Evolutionary conservation across 2,329 filamentous ascomycete species (phyloP).

Genomic region (Penicillium thymicola): DNA sequence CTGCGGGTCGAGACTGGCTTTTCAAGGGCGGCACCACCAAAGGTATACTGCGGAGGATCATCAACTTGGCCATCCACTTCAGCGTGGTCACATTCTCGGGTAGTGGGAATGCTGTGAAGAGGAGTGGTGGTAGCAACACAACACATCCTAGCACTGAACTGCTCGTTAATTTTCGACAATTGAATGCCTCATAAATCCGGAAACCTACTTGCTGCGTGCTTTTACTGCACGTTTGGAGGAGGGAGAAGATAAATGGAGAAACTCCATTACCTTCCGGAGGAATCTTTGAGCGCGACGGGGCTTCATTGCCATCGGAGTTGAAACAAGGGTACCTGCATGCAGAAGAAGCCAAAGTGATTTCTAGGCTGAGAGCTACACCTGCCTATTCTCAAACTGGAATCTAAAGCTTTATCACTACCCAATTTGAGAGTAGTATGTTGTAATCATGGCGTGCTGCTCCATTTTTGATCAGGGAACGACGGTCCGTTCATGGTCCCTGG

Average conservation of each 20-base stretch:
- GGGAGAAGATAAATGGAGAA: slow-evolving; percentile 4
- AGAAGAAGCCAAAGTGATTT: neutral
- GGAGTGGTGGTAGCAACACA: neutral
- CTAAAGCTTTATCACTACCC: neutral
- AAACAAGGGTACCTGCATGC: neutral
- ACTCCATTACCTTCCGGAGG: slow-evolving; percentile 7
- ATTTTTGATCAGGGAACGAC: neutral
- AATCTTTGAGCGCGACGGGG: neutral
- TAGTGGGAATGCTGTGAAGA: neutral
- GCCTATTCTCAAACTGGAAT: neutral
- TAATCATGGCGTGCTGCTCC: slow-evolving; percentile 2
- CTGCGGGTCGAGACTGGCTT: neutral
- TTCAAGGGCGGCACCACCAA: neutral
- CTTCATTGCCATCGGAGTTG: neutral
- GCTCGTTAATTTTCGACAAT: neutral
- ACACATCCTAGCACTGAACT: neutral
- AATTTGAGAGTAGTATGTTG: neutral
- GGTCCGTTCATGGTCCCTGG: neutral
- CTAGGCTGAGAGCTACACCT: neutral
- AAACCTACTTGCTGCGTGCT: neutral
- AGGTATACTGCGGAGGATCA: neutral
- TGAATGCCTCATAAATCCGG: neutral
- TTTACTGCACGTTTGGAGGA: neutral
- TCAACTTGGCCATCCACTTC: neutral
- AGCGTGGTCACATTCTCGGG: neutral